A percentile compares a stretch with the other conserved stretches of the same genome.
These are phyloP conservation scores for Steccherinum ochraceum DNA, from an alignment of 768 basidiomycete genomes.

Conservation along the genomic window DNA sequence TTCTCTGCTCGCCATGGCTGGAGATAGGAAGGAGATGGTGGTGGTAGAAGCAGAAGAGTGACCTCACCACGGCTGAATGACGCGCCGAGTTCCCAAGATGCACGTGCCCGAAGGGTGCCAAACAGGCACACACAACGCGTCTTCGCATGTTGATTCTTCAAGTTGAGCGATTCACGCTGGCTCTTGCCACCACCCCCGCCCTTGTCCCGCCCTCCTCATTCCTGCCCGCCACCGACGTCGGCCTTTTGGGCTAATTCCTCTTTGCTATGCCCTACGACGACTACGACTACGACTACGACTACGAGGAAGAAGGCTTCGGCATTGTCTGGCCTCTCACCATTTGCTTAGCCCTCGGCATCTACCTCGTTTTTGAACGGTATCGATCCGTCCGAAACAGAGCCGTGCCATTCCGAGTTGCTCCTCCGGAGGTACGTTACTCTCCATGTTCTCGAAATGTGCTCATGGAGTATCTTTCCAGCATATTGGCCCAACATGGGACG, in stretches of 20 bases:
- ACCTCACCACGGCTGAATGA: no score
- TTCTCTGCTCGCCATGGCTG: conserved; percentile 60
- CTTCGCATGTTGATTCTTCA: conserved; percentile 1
- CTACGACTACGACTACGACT: conserved; percentile 25
- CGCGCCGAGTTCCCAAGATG: no score
- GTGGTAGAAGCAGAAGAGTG: conserved; percentile 3
- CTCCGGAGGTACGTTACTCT: conserved; percentile 49
- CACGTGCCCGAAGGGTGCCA: no score
- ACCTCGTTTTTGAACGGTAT: conserved; percentile 70
- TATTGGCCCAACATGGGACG: conserved; percentile 44
- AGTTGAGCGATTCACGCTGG: background rate
- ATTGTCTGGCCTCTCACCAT: conserved; percentile 59
- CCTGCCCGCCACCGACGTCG: conserved; percentile 1
- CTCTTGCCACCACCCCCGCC: no score
- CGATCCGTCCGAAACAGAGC: conserved; percentile 69
- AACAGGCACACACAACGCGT: conserved; percentile 21
- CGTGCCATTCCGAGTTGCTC: conserved; percentile 53
- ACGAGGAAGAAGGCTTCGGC: conserved; percentile 35
- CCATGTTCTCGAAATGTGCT: background rate
- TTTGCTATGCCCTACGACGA: conserved; percentile 1
- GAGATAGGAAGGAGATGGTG: conserved; percentile 6
- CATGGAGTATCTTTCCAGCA: conserved; percentile 13
- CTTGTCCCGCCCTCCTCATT: no score
- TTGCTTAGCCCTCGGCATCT: conserved; percentile 76
- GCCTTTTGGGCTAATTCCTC: background rate